Evolutionary conservation across 768 basidiomycete species (phyloP).

Genomic region (Rhodotorula toruloides): DNA sequence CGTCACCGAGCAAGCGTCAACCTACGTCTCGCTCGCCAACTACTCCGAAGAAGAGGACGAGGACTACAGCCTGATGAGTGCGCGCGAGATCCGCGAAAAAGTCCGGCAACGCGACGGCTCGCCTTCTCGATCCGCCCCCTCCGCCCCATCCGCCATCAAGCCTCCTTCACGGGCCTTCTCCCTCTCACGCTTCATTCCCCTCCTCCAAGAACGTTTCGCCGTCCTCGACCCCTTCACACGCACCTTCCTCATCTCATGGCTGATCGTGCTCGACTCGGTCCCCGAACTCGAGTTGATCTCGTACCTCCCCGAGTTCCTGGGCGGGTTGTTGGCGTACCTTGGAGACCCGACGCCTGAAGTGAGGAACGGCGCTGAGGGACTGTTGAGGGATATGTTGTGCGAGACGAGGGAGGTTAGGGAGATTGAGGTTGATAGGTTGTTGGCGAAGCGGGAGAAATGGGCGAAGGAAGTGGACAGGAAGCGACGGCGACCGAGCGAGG

Average conservation of each 20-base stretch:
- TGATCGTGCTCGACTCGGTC: constrained; percentile 87
- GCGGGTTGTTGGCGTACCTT: constrained; percentile 92
- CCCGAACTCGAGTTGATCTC: constrained; percentile 93
- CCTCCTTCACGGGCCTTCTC: constrained; percentile 75
- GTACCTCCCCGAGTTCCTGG: constrained; percentile 89
- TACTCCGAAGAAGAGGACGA: constrained; percentile 56
- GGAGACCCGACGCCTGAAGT: constrained; percentile 94
- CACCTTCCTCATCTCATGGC: constrained; percentile 95
- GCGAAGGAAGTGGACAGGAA: constrained; percentile 55
- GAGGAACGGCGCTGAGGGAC: constrained; percentile 71
- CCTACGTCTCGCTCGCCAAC: constrained; percentile 78
- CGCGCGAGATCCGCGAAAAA: neutral
- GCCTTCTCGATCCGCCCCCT: no score
- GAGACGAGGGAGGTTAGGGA: constrained; percentile 80
- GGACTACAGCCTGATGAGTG: constrained; percentile 47
- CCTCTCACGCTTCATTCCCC: constrained; percentile 85
- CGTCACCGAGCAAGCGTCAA: constrained; percentile 90
- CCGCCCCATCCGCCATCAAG: constrained; percentile 41
- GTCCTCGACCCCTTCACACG: constrained; percentile 93
- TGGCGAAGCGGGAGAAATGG: constrained; percentile 19
- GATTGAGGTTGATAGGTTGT: constrained; percentile 11
- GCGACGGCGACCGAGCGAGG: constrained; percentile 49
- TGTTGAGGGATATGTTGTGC: constrained; percentile 79
- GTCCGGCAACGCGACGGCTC: no score
- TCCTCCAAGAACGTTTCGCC: constrained; percentile 85